phyloP scores from a whole-genome alignment of 73 alveolate species.

The Paramecium pentaurelia region DNA sequence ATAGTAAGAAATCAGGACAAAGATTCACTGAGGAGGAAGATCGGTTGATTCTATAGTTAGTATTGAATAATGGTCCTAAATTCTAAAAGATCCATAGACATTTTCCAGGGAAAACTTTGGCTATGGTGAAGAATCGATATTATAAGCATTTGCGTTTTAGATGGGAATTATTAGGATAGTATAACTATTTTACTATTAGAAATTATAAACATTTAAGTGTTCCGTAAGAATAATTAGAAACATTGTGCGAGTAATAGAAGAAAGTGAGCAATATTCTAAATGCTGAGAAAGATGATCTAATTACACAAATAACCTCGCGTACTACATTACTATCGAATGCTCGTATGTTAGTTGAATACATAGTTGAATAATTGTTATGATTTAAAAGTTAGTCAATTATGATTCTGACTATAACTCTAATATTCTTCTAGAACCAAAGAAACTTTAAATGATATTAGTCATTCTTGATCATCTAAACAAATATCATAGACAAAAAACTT shows the following conservation, averaged over 20 bases:
- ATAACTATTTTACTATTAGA: neutral
- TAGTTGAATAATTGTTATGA: conserved; percentile 19
- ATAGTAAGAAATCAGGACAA: neutral
- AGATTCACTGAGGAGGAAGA: conserved; percentile 37
- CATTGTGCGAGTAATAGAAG: conserved; percentile 26
- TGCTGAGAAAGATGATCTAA: neutral
- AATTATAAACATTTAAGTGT: conserved; percentile 23
- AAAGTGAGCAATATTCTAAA: neutral
- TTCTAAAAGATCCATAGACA: neutral
- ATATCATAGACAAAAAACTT: neutral
- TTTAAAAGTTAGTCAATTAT: neutral
- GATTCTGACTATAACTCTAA: neutral
- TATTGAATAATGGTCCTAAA: conserved; percentile 1
- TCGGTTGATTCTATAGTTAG: neutral
- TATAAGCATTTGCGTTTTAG: neutral
- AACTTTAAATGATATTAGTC: neutral
- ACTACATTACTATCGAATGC: neutral
- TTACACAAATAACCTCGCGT: neutral
- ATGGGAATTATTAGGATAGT: conserved; percentile 33
- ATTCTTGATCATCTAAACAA: neutral
- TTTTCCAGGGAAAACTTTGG: conserved; percentile 29
- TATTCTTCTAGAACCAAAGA: neutral
- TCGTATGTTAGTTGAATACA: conserved; percentile 13
- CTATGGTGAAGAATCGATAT: conserved; percentile 36
- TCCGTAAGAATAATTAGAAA: neutral